Conservation (phyloP, 306 rosid genomes). For the Purshia tridentata region DNA sequence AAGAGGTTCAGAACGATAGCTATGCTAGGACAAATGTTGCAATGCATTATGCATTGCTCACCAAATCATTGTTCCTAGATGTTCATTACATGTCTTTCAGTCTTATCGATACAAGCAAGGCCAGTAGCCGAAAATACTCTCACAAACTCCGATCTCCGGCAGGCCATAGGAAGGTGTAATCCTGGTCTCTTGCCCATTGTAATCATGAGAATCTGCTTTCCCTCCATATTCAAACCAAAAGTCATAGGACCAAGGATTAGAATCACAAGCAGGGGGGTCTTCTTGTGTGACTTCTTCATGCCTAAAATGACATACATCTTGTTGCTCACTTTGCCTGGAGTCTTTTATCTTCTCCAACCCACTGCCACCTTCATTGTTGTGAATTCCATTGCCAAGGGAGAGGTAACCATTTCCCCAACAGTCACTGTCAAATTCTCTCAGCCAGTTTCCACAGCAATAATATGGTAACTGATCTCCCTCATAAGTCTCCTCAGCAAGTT, state of each 20-base stretch:
- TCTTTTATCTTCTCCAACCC: conserved; percentile 4
- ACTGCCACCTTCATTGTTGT: conserved; percentile 14
- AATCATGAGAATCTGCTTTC: background rate
- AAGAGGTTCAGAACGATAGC: too few relatives aligned
- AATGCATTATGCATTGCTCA: too few relatives aligned
- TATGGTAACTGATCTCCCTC: conserved; percentile 22
- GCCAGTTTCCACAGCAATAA: conserved; percentile 12
- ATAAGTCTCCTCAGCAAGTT: conserved; percentile 14
- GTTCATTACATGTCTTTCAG: background rate
- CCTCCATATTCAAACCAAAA: conserved; percentile 23
- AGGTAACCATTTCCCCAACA: conserved; percentile 18
- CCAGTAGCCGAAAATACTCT: conserved; percentile 37
- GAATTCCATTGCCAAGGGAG: conserved; percentile 17
- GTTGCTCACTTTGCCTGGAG: conserved; percentile 9
- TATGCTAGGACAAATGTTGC: too few relatives aligned
- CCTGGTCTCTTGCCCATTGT: conserved; percentile 20
- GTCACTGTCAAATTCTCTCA: background rate
- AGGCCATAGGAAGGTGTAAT: background rate
- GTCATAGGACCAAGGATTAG: conserved; percentile 20
- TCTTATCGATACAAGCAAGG: conserved; percentile 34
- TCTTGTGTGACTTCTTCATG: conserved; percentile 15
- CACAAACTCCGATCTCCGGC: conserved; percentile 24
- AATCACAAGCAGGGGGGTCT: conserved; percentile 22
- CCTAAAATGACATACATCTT: background rate
- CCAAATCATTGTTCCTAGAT: background rate